Evolutionary conservation across 495 filamentous ascomycete genomes (phyloP).

Genomic region (Usnea hakonensis): DNA sequence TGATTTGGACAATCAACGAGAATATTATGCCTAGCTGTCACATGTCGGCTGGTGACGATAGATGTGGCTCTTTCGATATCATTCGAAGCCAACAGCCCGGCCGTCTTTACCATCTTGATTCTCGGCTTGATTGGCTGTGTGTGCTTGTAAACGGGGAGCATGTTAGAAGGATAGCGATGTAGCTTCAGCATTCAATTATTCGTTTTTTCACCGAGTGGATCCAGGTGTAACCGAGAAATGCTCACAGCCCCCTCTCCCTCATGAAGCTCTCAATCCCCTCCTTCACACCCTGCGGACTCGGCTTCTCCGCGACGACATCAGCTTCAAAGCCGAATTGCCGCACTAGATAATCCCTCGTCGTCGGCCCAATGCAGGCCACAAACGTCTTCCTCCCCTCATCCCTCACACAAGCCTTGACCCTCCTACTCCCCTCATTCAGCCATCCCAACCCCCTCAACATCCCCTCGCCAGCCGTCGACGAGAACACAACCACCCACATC

Average conservation of each 20-base stretch:
- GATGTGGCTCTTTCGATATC: slow-evolving; percentile 1
- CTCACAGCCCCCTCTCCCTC: slow-evolving; percentile 14
- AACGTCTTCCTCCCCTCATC: slow-evolving; percentile 35
- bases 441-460: slow-evolving; percentile 63
- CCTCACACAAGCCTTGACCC: slow-evolving; percentile 27
- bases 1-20: slow-evolving; percentile 6
- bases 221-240: not conserved
- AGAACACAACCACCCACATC: slow-evolving; percentile 90
- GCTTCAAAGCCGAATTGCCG: slow-evolving; percentile 61
- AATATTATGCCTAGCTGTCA: slow-evolving; percentile 2
- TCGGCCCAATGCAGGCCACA: slow-evolving; percentile 88
- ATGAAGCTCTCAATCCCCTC: slow-evolving; percentile 55
- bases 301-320: slow-evolving; percentile 74
- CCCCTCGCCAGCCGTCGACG: slow-evolving; percentile 76
- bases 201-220: slow-evolving; percentile 1
- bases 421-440: slow-evolving; percentile 43
- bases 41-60: slow-evolving; percentile 14
- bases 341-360: slow-evolving; percentile 69
- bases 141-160: not conserved
- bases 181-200: slow-evolving; percentile 13
- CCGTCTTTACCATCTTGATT: slow-evolving; percentile 1
- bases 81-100: not conserved
- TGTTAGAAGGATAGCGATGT: not conserved
- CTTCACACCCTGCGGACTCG: slow-evolving; percentile 77
- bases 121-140: not conserved